These are phyloP conservation scores for Linnemannia zychae DNA, from an alignment of 192 early-diverging fungal genomes.

Conservation along the genomic window DNA sequence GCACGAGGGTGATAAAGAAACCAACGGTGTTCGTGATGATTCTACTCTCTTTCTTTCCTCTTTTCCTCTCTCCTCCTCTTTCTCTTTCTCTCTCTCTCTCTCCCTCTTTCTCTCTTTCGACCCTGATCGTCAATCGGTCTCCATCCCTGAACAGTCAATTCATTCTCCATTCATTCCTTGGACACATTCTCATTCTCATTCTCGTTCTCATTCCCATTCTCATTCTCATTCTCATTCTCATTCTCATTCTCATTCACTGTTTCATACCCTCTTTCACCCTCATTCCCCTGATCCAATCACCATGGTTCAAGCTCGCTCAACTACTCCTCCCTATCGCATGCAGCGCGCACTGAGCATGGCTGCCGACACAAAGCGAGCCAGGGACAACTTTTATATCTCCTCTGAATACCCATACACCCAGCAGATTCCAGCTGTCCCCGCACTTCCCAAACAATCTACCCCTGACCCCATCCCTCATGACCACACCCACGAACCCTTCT, in stretches of 20 bases:
- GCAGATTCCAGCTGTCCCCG: neutral
- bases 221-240: neutral
- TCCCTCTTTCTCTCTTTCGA: neutral
- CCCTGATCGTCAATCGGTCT: neutral
- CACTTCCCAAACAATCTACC: neutral
- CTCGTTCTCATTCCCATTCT: slow-evolving; percentile 6
- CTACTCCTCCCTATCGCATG: slow-evolving; percentile 28
- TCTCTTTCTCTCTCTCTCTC: neutral
- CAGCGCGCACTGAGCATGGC: slow-evolving; percentile 52
- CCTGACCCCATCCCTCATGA: neutral
- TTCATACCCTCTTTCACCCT: too few species aligned
- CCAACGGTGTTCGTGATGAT: neutral
- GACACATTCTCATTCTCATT: slow-evolving; percentile 8
- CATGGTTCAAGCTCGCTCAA: slow-evolving; percentile 15
- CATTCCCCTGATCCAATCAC: neutral
- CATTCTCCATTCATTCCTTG: neutral
- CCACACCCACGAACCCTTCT: slow-evolving; percentile 6
- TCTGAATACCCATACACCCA: slow-evolving; percentile 8
- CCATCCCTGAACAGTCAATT: neutral
- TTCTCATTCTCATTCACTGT: neutral
- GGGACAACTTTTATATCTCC: slow-evolving; percentile 14
- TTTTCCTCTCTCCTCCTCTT: neutral
- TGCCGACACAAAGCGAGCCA: slow-evolving; percentile 32
- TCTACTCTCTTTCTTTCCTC: neutral
- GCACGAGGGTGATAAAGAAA: too few species aligned